phyloP scores from a whole-genome alignment of 306 rosid genomes.

The Glycine tomentella region DNA sequence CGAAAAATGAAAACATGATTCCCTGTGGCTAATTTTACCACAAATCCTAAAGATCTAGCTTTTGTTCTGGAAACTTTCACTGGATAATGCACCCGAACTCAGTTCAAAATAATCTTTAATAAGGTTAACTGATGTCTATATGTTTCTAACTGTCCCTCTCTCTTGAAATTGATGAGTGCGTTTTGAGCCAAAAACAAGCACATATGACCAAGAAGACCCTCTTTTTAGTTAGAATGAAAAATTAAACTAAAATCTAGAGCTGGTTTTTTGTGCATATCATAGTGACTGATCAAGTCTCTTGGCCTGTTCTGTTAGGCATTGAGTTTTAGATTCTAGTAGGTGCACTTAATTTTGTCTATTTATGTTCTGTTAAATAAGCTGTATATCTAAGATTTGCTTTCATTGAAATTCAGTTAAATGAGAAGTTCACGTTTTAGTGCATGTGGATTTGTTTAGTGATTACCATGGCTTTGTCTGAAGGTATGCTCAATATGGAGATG shows the following conservation, averaged over 20 bases:
- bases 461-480: slow-evolving; percentile 51
- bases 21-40: no score
- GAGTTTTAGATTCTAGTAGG: slow-evolving; percentile 24
- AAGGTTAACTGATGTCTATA: not conserved
- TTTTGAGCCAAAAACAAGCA: not conserved
- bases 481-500: slow-evolving; percentile 94
- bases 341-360: slow-evolving; percentile 6
- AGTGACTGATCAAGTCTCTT: not conserved
- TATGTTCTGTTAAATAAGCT: not conserved
- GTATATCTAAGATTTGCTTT: not conserved
- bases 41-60: no score
- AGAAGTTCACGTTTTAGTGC: slow-evolving; percentile 5
- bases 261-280: slow-evolving; percentile 11
- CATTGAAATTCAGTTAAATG: slow-evolving; percentile 12
- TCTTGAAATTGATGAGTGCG: slow-evolving; percentile 8
- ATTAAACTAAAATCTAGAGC: not conserved
- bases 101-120: not conserved
- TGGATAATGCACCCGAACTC: no score
- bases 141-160: not conserved
- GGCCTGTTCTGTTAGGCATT: not conserved
- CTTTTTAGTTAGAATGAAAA: not conserved
- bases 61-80: no score
- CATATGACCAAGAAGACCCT: not conserved
- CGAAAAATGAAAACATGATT: not conserved
- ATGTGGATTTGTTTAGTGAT: slow-evolving; percentile 28